phyloP scores from a whole-genome alignment of 371 early-diverging fungal species.

The Phascolomyces articulosus region DNA sequence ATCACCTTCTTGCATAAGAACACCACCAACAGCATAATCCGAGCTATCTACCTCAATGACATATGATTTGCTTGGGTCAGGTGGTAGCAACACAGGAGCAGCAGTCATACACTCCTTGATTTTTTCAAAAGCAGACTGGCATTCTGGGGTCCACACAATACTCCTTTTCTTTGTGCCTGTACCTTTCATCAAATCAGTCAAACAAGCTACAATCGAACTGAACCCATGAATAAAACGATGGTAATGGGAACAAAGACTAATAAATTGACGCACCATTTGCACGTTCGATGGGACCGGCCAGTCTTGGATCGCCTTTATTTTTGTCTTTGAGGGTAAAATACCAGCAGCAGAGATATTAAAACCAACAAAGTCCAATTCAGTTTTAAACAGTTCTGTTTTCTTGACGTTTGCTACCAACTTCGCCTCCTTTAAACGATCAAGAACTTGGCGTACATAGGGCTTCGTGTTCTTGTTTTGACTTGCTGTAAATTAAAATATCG shows the following conservation, averaged over 20 bases:
- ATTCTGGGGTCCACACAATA: constrained; percentile 7
- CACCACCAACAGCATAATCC: constrained; percentile 31
- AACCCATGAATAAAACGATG: constrained; percentile 1
- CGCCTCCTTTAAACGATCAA: constrained; percentile 32
- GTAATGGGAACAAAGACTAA: constrained; percentile 35
- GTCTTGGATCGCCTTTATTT: too few species aligned
- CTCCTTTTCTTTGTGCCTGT: background rate
- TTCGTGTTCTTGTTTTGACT: constrained; percentile 22
- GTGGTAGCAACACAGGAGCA: constrained; percentile 18
- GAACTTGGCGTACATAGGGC: constrained; percentile 42
- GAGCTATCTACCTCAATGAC: constrained; percentile 37
- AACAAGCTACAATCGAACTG: background rate
- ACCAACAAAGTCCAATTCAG: constrained; percentile 44
- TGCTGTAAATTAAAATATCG: constrained; percentile 60
- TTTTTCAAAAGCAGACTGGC: constrained; percentile 14
- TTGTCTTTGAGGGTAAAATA: too few species aligned
- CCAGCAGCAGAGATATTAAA: constrained; percentile 31
- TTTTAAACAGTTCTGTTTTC: constrained; percentile 52
- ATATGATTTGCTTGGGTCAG: constrained; percentile 23
- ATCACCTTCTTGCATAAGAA: constrained; percentile 22
- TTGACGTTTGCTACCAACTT: constrained; percentile 39
- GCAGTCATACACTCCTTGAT: constrained; percentile 6
- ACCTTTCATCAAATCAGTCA: constrained; percentile 4
- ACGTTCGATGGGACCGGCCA: too few species aligned
- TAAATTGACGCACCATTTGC: too few species aligned